Evolutionary conservation across 2,329 filamentous ascomycete species (phyloP).

Genomic region (Xylariaceae sp.): DNA sequence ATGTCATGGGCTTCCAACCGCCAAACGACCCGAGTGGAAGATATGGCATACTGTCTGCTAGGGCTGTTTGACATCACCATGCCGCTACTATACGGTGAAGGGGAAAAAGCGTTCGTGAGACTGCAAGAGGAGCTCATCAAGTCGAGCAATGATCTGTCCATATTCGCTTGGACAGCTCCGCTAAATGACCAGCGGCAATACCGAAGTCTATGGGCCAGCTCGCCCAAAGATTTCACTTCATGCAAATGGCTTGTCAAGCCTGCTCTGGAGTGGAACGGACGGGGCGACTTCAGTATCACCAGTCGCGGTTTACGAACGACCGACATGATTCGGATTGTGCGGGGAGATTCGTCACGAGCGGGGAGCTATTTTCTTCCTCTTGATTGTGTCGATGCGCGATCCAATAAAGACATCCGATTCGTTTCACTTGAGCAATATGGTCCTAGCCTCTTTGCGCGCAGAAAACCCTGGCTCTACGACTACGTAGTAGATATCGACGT

Average conservation of each 20-base stretch:
- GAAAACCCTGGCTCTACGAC: conserved; percentile 18
- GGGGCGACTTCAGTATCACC: conserved; percentile 23
- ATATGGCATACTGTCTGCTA: conserved; percentile 27
- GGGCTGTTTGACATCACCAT: conserved; percentile 28
- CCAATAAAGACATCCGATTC: conserved; percentile 19
- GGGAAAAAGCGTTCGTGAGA: conserved; percentile 21
- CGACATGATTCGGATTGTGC: conserved; percentile 20
- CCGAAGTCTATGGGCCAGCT: conserved; percentile 20
- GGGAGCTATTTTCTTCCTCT: conserved; percentile 25
- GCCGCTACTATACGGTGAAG: conserved; percentile 27
- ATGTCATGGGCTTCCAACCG: conserved; percentile 26
- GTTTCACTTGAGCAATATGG: conserved; percentile 24
- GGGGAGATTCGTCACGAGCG: conserved; percentile 10
- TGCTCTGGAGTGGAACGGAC: conserved; percentile 21
- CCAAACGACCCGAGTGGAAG: conserved; percentile 23
- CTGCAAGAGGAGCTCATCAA: conserved; percentile 23
- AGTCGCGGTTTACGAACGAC: conserved; percentile 22
- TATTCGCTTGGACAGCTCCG: conserved; percentile 23
- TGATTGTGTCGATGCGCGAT: conserved; percentile 22
- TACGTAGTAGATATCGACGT: conserved; percentile 22
- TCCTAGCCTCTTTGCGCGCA: conserved; percentile 20
- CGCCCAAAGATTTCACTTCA: conserved; percentile 20
- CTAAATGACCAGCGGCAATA: conserved; percentile 15
- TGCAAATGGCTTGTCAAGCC: conserved; percentile 21
- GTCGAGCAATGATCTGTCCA: conserved; percentile 22